Conservation (phyloP, 1,284 basidiomycete genomes). For the Phylloboletellus chloephorus region DNA sequence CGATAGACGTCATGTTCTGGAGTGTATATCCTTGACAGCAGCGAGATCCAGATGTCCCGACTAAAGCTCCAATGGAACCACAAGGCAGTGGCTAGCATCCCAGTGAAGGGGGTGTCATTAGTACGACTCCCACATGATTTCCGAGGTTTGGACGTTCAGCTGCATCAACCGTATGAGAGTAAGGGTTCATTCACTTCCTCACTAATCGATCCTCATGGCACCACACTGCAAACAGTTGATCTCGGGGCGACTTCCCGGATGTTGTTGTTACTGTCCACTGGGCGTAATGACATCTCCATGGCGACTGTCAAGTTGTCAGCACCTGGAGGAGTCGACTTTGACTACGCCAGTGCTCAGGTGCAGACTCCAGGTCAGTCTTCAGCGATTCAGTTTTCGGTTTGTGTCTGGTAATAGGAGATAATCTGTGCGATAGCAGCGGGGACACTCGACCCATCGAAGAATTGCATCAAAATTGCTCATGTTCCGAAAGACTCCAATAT, state of each 20-base stretch:
- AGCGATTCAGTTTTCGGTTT: conserved; percentile 4
- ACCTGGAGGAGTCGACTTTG: conserved; percentile 49
- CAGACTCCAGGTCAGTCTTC: conserved; percentile 34
- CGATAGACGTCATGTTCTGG: conserved; percentile 60
- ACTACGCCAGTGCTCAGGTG: conserved; percentile 40
- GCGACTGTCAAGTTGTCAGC: conserved; percentile 50
- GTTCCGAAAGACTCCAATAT: conserved; percentile 42
- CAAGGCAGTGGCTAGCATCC: conserved; percentile 27
- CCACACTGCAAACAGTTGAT: conserved; percentile 45
- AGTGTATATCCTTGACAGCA: conserved; percentile 53
- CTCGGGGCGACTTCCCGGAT: conserved; percentile 56
- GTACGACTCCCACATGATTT: conserved; percentile 57
- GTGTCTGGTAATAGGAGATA: conserved; percentile 13
- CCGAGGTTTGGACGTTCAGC: conserved; percentile 52
- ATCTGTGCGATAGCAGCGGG: conserved; percentile 10
- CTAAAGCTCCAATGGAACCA: conserved; percentile 57
- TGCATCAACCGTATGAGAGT: conserved; percentile 61
- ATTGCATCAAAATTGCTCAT: conserved; percentile 44
- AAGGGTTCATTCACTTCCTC: conserved; percentile 22
- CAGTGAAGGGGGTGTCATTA: conserved; percentile 34
- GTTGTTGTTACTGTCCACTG: conserved; percentile 53
- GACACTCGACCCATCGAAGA: conserved; percentile 35
- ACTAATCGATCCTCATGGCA: conserved; percentile 2
- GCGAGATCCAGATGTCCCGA: conserved; percentile 53
- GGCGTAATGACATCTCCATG: conserved; percentile 56